Evolutionary conservation across 306 rosid genomes (phyloP).

Genomic region (Bauhinia variegata): DNA sequence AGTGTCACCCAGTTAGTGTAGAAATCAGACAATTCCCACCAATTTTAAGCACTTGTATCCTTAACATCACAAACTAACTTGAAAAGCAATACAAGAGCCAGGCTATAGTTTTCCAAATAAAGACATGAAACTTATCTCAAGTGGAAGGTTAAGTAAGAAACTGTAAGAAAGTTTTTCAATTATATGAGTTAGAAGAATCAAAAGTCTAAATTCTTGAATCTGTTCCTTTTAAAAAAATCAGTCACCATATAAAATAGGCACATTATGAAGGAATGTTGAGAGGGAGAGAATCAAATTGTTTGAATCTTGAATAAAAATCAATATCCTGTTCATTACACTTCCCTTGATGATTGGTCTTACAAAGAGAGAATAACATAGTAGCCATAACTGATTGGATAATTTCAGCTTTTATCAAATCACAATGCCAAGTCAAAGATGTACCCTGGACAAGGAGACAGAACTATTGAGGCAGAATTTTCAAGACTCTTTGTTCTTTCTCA

Average conservation of each 20-base stretch:
- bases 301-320: neutral
- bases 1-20: neutral
- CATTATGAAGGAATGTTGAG: neutral
- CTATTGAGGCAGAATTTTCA: neutral
- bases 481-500: constrained; percentile 12
- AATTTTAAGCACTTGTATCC: constrained; percentile 8
- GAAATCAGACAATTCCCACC: neutral
- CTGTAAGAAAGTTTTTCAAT: neutral
- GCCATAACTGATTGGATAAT: neutral
- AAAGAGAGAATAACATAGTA: neutral
- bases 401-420: neutral
- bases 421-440: neutral
- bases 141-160: neutral
- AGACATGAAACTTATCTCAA: neutral
- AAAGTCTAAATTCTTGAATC: neutral
- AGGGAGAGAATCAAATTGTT: neutral
- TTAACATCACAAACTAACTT: constrained; percentile 3
- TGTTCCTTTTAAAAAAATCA: neutral
- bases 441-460: too few species aligned
- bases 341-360: neutral
- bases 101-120: neutral
- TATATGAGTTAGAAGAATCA: neutral
- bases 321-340: neutral
- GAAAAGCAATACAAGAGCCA: neutral
- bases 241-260: neutral